These are phyloP conservation scores for Mrakia blollopis DNA, from an alignment of 768 basidiomycete species.

Conservation along the genomic window DNA sequence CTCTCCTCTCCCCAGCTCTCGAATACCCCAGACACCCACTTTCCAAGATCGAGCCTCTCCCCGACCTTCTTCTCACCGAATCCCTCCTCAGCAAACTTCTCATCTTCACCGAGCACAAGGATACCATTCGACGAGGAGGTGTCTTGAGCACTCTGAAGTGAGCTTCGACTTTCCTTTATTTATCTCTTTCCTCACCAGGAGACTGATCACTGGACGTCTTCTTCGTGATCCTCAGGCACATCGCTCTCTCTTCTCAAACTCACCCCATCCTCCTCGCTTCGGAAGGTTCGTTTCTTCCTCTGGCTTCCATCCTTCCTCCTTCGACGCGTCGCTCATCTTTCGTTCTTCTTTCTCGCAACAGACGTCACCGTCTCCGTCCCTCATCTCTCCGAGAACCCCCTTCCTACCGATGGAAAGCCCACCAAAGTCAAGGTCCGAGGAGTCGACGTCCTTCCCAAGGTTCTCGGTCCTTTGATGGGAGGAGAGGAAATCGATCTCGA, in stretches of 20 bases:
- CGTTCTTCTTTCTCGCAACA: not conserved
- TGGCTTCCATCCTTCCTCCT: not conserved
- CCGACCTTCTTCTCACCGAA: conserved; percentile 51
- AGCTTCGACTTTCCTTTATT: conserved; percentile 32
- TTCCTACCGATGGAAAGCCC: conserved; percentile 51
- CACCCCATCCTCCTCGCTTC: conserved; percentile 43
- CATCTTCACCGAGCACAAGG: conserved; percentile 81
- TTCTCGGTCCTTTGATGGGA: conserved; percentile 86
- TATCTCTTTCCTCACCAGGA: not conserved
- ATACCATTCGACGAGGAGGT: conserved; percentile 79
- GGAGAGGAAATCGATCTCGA: conserved; percentile 93
- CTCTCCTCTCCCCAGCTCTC: conserved; percentile 62
- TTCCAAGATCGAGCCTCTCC: conserved; percentile 22
- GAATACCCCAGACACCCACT: conserved; percentile 34
- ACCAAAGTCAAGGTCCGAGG: conserved; percentile 52
- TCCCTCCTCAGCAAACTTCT: conserved; percentile 79
- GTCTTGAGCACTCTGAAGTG: conserved; percentile 84
- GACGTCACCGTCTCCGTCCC: conserved; percentile 25
- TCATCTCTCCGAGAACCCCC: conserved; percentile 25
- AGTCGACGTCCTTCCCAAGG: conserved; percentile 74
- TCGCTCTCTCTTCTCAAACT: conserved; percentile 27
- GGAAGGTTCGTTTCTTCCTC: conserved; percentile 42
- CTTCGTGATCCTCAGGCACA: not conserved
- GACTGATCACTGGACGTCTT: not conserved
- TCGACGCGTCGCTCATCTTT: not conserved